phyloP scores from a whole-genome alignment of 2,329 filamentous ascomycete species.

The Clarireedia sp. region DNA sequence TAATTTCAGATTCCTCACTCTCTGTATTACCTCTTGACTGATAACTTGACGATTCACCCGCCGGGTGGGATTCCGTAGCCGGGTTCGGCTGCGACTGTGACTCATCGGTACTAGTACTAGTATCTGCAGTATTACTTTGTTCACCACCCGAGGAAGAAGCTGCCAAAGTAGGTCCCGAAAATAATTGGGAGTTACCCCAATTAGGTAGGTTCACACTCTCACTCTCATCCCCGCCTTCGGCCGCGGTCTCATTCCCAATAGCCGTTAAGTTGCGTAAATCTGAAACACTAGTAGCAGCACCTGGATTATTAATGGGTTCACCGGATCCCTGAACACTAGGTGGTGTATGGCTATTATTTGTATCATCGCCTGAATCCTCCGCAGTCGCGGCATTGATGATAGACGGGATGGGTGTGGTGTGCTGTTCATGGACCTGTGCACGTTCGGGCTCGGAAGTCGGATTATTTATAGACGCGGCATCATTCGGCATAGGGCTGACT shows the following conservation, averaged over 20 bases:
- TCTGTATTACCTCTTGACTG: conserved; percentile 5
- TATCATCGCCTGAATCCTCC: not conserved
- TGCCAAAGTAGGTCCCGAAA: conserved; percentile 12
- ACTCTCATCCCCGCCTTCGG: no score
- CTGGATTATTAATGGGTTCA: not conserved
- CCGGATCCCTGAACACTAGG: conserved; percentile 21
- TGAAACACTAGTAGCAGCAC: not conserved
- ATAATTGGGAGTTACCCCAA: conserved; percentile 19
- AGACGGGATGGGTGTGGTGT: conserved; percentile 18
- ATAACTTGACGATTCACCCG: conserved; percentile 8
- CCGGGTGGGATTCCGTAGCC: not conserved
- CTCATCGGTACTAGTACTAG: conserved; percentile 6
- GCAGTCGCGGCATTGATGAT: conserved; percentile 7
- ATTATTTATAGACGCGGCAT: conserved; percentile 23
- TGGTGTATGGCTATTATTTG: conserved; percentile 12
- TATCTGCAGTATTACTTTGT: conserved; percentile 7
- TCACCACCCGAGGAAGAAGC: conserved; percentile 5
- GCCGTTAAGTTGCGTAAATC: not conserved
- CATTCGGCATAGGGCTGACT: not conserved
- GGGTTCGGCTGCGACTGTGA: not conserved
- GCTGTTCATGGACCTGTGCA: not conserved
- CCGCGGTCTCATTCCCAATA: not conserved
- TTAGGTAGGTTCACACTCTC: not conserved
- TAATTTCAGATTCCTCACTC: conserved; percentile 10
- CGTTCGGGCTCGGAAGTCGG: not conserved